Evolutionary conservation across 1,284 basidiomycete species (phyloP).

Genomic region (Pholiota adiposa): DNA sequence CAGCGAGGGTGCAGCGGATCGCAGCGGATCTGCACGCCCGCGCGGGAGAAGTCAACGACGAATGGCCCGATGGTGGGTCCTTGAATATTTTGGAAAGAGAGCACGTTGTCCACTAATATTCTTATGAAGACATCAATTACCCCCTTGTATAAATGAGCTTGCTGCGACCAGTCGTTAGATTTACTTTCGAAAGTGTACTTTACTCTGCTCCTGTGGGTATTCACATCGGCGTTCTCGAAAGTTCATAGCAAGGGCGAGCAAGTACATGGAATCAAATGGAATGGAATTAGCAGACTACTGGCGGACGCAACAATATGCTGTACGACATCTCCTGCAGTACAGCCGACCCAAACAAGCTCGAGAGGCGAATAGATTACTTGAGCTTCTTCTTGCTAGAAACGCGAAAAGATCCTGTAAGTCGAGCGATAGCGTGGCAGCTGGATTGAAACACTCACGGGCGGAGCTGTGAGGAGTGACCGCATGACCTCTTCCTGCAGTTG

Average conservation of each 20-base stretch:
- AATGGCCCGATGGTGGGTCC: no score
- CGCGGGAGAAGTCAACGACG: no score
- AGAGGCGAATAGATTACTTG: constrained; percentile 67
- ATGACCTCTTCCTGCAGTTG: constrained; percentile 95
- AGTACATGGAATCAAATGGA: constrained; percentile 3
- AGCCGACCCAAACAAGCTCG: constrained; percentile 12
- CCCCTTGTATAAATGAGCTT: no score
- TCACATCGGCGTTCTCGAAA: no score
- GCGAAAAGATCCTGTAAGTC: background rate
- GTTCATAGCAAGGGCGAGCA: background rate
- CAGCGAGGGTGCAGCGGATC: no score
- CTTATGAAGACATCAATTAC: no score
- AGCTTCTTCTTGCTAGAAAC: constrained; percentile 87
- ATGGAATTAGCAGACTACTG: constrained; percentile 11
- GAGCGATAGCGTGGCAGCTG: constrained; percentile 4
- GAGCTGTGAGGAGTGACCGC: constrained; percentile 94
- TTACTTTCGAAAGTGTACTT: no score
- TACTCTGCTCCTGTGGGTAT: no score
- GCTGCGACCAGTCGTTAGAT: no score
- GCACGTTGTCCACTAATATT: no score
- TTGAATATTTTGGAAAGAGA: no score
- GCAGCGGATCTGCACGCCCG: no score
- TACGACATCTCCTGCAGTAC: constrained; percentile 15
- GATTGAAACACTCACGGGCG: constrained; percentile 72
- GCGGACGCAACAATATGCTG: constrained; percentile 11